Base-by-base conservation (phyloP, 306 rosid genomes). In the Vigna unguiculata region DNA sequence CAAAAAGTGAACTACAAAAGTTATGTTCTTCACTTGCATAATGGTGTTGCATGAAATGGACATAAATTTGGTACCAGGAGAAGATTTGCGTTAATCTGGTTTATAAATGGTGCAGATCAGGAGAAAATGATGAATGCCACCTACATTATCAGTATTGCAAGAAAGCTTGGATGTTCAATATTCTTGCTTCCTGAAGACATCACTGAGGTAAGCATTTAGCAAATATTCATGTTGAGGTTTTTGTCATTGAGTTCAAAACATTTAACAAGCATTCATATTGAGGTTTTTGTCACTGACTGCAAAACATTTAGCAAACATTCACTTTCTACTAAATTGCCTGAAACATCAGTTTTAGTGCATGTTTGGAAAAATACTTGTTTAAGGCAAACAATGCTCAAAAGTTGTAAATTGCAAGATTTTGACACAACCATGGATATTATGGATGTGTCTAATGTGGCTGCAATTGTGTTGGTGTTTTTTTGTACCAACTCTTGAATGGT, bases 41-140 rank as follows among this genome's bases (percentile, higher is more conserved):
- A 11, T 19, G 53, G 51, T 36, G 4, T 22, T 21, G 40, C 59
- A 8, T 52, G 59, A 52, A 19, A 9, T 17, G 59, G 20, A 52
- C 55, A 51, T 17, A 51, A 51, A n/a, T 51, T 51, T 51, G 22
- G 55, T n/a, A 51, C 24, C 12, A 51, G 25, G 55, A 52, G 58
- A 53, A 20, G 30, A 53, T 53, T 53, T 53, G 30, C 3, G 15
- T 19, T 17, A 8, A 19, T 21, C 21, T 54, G 60, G 15, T 54
- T 54, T 54, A 20, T 54, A 10, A 54, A 54, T 54, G 10, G 3
- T 81, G 77, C 83, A 95, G 99, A 90, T 4, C 92, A 95, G 80
- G 96, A 91, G 87, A 95, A 89, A 85, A 92, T 85, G 87, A 90
- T 95, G 99, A 95, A 95, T 24, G 99, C 97, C n/a, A 88, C 93